Conservation (phyloP, 192 early-diverging fungal genomes). For the Lobulomyces angularis region DNA sequence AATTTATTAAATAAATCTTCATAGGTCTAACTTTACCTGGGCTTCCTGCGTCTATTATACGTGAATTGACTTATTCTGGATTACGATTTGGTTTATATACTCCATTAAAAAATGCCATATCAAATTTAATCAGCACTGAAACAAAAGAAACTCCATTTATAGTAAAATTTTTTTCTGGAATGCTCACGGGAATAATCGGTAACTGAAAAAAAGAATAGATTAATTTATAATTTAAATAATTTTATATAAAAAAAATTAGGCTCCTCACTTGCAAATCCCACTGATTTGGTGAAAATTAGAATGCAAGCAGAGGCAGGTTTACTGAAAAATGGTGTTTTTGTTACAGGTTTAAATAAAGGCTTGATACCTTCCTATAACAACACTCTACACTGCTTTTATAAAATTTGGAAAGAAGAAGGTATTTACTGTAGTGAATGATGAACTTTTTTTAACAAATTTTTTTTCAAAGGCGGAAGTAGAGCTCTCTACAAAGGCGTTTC, state of each 20-base stretch:
- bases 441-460: too few relatives aligned
- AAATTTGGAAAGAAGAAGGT: constrained; percentile 7
- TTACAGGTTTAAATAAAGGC: constrained; percentile 9
- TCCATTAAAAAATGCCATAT: constrained; percentile 6
- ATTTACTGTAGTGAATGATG: too few relatives aligned
- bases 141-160: constrained; percentile 11
- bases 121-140: too few relatives aligned
- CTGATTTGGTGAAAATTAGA: constrained; percentile 14
- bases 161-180: constrained; percentile 7
- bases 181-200: constrained; percentile 8
- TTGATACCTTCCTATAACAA: constrained; percentile 3
- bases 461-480: too few relatives aligned
- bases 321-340: constrained; percentile 5
- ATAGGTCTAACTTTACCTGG: constrained; percentile 9
- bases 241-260: too few relatives aligned
- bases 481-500: constrained; percentile 32
- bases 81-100: constrained; percentile 10
- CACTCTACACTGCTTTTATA: constrained; percentile 9
- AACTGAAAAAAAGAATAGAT: too few relatives aligned
- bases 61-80: constrained; percentile 14
- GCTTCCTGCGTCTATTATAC: constrained; percentile 6
- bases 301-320: constrained; percentile 10
- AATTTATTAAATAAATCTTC: too few relatives aligned
- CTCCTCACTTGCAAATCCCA: too few relatives aligned
- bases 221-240: too few relatives aligned